These are phyloP conservation scores for Gossypium lobatum DNA, from an alignment of 441 rosid genomes.

Conservation along the genomic window DNA sequence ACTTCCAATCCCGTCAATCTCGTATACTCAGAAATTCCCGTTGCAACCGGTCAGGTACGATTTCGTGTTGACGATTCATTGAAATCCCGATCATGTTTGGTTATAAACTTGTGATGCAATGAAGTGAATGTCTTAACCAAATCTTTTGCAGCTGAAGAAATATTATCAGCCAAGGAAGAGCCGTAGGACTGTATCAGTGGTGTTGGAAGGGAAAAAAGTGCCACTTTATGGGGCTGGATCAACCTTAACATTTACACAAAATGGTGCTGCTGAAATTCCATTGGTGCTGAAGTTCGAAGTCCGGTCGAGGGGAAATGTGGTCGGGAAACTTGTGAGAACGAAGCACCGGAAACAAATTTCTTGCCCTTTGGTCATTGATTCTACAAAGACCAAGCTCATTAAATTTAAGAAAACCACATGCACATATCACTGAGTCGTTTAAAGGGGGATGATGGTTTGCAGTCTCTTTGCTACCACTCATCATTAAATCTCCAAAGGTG, in stretches of 20 bases:
- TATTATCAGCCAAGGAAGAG: slow-evolving; percentile 91
- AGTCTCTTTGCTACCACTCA: background rate
- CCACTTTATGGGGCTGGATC: slow-evolving; percentile 94
- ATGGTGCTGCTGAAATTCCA: slow-evolving; percentile 47
- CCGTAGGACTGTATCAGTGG: slow-evolving; percentile 45
- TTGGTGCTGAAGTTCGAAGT: slow-evolving; percentile 56
- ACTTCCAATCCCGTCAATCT: slow-evolving; percentile 66
- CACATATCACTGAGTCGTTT: slow-evolving; percentile 34
- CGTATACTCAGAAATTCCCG: slow-evolving; percentile 52
- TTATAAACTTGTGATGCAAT: background rate
- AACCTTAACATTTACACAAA: slow-evolving; percentile 38
- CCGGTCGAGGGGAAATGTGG: slow-evolving; percentile 67
- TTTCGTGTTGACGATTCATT: background rate
- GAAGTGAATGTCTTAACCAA: background rate
- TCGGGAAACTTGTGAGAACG: slow-evolving; percentile 79
- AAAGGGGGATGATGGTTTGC: background rate
- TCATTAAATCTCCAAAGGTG: background rate
- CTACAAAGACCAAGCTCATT: slow-evolving; percentile 47
- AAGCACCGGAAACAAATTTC: slow-evolving; percentile 49
- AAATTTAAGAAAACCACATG: slow-evolving; percentile 49
- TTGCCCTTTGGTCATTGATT: slow-evolving; percentile 56
- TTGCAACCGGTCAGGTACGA: slow-evolving; percentile 79
- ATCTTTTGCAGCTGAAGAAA: slow-evolving; percentile 66
- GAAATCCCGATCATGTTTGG: background rate
- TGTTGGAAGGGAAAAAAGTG: slow-evolving; percentile 59